Evolutionary conservation across 2,329 filamentous ascomycete genomes (phyloP), one percentile per base, ranked within the genome.

Genomic region (Hypoxylon sp.): DNA sequence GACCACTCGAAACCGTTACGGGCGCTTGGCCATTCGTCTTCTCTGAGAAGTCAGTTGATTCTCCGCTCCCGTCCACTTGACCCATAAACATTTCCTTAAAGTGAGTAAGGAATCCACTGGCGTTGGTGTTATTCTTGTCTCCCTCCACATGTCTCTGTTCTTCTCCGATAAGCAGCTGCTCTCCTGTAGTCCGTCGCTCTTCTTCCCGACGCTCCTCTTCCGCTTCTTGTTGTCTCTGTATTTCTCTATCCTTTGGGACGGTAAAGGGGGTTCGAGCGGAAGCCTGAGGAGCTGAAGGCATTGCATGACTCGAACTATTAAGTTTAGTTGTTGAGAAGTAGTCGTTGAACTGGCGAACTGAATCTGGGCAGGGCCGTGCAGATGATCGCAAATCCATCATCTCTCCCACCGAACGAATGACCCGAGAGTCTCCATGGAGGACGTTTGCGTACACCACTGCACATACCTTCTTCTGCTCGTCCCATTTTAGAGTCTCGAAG

Each of bases 381-480:
- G 8, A 17, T 3, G 63, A 42, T 63, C 64, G 65, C n/a, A 73
- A 30, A 7, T 44, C 31, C 4, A 50, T 49, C 13, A 75, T 65
- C 35, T 71, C 61, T 20, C 68, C 37, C 3, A 40, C 27, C 1
- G 64, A 44, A 14, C 70, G 71, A n/a, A 69, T 44, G 8, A 71
- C 67, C 17, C 50, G 61, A 13, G 56, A 6, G 8, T 68, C 10
- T 7, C 55, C 44, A 6, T 64, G 53, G 2, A 60, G 30, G 10
- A 73, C 46, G 7, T 66, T 74, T 1, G 27, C 20, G 35, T 73
- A 74, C 17, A 74, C 60, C 2, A 69, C 46, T 2, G 68, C 70
- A 2, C 66, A 58, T 10, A 37, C 35, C 30, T 55, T 70, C 11
- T 40, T 64, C 58, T 72, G 70, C 6, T 77, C 62, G 2, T 70